These are phyloP conservation scores for Calonectria pteridis DNA, from an alignment of 2,329 filamentous ascomycete genomes.

Conservation along the genomic window DNA sequence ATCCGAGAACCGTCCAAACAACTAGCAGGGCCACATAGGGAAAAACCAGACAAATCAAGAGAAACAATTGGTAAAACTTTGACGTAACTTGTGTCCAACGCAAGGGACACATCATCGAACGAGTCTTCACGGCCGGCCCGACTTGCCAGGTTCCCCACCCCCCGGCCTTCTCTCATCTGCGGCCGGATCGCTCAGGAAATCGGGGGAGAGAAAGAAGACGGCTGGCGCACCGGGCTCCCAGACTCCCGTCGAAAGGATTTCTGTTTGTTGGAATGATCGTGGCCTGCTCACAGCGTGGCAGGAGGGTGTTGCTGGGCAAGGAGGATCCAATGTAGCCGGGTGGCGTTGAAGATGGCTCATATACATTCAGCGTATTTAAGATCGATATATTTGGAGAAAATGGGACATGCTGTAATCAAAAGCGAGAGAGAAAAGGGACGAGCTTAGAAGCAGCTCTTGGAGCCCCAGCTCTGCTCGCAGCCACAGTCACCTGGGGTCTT, in stretches of 20 bases:
- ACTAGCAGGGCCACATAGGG: slow-evolving; percentile 34
- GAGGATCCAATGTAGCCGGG: slow-evolving; percentile 39
- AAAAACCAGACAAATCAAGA: slow-evolving; percentile 26
- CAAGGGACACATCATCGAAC: slow-evolving; percentile 27
- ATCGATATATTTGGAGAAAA: slow-evolving; percentile 32
- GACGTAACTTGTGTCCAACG: slow-evolving; percentile 23
- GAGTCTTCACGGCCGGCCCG: slow-evolving; percentile 33
- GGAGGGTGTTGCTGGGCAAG: slow-evolving; percentile 29
- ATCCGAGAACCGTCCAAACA: slow-evolving; percentile 28
- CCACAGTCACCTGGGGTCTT: slow-evolving; percentile 77
- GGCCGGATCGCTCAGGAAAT: slow-evolving; percentile 20
- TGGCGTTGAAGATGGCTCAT: slow-evolving; percentile 43
- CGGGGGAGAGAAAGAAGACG: slow-evolving; percentile 22
- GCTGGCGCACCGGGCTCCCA: slow-evolving; percentile 25
- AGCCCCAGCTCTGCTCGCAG: slow-evolving; percentile 88
- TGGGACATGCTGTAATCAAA: slow-evolving; percentile 36
- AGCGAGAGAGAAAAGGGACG: slow-evolving; percentile 3
- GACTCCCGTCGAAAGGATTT: slow-evolving; percentile 29
- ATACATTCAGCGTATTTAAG: slow-evolving; percentile 44
- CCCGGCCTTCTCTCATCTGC: slow-evolving; percentile 19
- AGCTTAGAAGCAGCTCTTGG: slow-evolving; percentile 42
- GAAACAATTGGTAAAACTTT: slow-evolving; percentile 23
- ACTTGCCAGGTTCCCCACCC: slow-evolving; percentile 10
- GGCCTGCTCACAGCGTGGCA: not conserved
- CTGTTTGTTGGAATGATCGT: slow-evolving; percentile 20